These are phyloP conservation scores for Phytophthora sojae DNA, from an alignment of 352 stramenopile genomes.

Conservation along the genomic window DNA sequence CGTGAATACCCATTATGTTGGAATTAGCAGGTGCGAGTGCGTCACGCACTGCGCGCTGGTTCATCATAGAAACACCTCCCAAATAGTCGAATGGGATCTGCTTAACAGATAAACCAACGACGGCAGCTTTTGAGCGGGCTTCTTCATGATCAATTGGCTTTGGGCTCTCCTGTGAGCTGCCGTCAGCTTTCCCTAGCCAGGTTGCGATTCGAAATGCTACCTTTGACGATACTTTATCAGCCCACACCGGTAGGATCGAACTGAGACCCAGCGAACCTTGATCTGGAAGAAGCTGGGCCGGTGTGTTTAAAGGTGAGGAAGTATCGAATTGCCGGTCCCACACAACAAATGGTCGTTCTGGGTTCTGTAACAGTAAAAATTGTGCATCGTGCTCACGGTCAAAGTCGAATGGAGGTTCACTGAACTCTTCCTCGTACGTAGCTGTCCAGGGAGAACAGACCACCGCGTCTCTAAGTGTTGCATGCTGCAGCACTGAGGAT, in stretches of 20 bases:
- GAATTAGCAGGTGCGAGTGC: conserved; percentile 21
- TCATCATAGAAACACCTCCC: conserved; percentile 3
- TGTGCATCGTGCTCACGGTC: conserved; percentile 25
- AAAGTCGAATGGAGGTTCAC: conserved; percentile 29
- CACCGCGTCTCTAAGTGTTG: conserved; percentile 13
- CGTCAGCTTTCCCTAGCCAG: conserved; percentile 19
- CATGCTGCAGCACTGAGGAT: conserved; percentile 24
- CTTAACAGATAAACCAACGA: conserved; percentile 12
- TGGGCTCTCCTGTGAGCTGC: neutral
- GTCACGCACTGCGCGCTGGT: conserved; percentile 20
- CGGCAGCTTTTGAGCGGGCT: conserved; percentile 1
- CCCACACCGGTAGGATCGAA: conserved; percentile 23
- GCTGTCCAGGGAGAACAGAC: conserved; percentile 29
- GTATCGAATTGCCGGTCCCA: conserved; percentile 20
- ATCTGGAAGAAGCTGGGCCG: neutral
- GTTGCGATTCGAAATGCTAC: conserved; percentile 25
- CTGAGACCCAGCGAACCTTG: conserved; percentile 1
- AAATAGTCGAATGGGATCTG: conserved; percentile 38
- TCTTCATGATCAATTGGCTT: conserved; percentile 11
- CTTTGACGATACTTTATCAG: conserved; percentile 13
- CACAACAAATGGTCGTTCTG: conserved; percentile 23
- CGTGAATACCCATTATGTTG: conserved; percentile 24
- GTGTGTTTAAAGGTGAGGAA: neutral
- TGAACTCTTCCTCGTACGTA: conserved; percentile 8
- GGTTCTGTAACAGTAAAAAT: conserved; percentile 12